phyloP scores from a whole-genome alignment of 495 filamentous ascomycete genomes.

The Lentithecium fluviatile region DNA sequence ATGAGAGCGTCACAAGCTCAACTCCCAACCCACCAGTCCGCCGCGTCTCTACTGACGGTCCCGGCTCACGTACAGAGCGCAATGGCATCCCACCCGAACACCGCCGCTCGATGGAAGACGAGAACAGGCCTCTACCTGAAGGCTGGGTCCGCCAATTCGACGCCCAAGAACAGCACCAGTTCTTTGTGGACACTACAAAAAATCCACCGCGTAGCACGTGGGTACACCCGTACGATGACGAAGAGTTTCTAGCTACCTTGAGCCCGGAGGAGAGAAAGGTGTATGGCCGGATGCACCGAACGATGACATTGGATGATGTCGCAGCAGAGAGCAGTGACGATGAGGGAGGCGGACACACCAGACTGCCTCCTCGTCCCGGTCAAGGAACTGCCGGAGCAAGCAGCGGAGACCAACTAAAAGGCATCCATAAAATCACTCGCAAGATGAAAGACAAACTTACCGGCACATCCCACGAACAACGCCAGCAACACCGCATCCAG shows the following conservation, averaged over 20 bases:
- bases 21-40: background rate
- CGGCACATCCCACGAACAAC: slow-evolving; percentile 48
- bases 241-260: slow-evolving; percentile 46
- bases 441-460: slow-evolving; percentile 53
- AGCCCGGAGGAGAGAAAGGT: slow-evolving; percentile 43
- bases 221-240: slow-evolving; percentile 55
- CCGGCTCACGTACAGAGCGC: slow-evolving; percentile 19
- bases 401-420: slow-evolving; percentile 20
- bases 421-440: slow-evolving; percentile 45
- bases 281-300: slow-evolving; percentile 39
- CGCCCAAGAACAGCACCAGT: slow-evolving; percentile 47
- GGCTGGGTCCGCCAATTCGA: slow-evolving; percentile 53
- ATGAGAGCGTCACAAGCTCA: slow-evolving; percentile 36
- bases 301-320: slow-evolving; percentile 45
- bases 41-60: slow-evolving; percentile 17
- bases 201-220: slow-evolving; percentile 51
- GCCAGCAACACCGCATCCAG: slow-evolving; percentile 40
- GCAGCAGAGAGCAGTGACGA: slow-evolving; percentile 48
- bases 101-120: slow-evolving; percentile 55
- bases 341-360: slow-evolving; percentile 30
- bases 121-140: slow-evolving; percentile 45
- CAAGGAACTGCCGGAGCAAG: slow-evolving; percentile 18
- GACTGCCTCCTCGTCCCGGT: slow-evolving; percentile 13
- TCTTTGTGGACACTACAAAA: slow-evolving; percentile 52
- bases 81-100: slow-evolving; percentile 47